Evolutionary conservation across 176 grass and related monocot species (phyloP).

Genomic region (Carex parvula): DNA sequence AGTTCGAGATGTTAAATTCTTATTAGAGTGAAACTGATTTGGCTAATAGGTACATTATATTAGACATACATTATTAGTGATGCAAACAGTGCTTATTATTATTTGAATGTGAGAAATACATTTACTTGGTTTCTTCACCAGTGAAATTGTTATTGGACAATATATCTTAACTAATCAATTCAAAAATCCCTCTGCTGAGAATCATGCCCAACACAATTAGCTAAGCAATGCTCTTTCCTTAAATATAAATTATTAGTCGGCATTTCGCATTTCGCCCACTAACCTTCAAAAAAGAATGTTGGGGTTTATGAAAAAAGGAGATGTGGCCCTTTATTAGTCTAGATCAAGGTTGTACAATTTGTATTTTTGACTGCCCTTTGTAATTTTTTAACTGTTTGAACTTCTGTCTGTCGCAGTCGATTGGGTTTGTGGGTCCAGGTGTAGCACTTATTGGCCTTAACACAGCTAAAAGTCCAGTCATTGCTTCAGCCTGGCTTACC

Average conservation of each 20-base stretch:
- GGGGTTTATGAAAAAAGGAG: background rate
- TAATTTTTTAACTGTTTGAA: background rate
- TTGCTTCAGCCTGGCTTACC: constrained; percentile 89
- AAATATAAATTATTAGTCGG: too few relatives aligned
- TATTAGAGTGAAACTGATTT: background rate
- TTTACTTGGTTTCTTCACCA: background rate
- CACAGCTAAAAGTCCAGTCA: constrained; percentile 59
- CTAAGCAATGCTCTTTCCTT: background rate
- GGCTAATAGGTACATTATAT: background rate
- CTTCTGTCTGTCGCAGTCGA: constrained; percentile 45
- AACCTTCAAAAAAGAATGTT: too few relatives aligned
- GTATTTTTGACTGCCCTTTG: background rate
- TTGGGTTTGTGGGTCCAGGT: constrained; percentile 90
- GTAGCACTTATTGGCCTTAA: constrained; percentile 82
- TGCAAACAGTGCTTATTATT: background rate
- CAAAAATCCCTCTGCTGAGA: background rate
- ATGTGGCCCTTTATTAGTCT: background rate
- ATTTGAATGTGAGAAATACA: background rate
- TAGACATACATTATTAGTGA: background rate
- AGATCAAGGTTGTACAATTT: background rate
- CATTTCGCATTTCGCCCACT: too few relatives aligned
- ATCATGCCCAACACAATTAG: background rate
- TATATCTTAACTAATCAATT: background rate
- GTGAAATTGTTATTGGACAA: background rate
- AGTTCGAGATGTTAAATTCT: background rate